Percentiles rank a stretch among this genome's conserved stretches.
These are phyloP conservation scores for Aspergillus neotritici DNA, from an alignment of 2,329 filamentous ascomycete genomes.

Conservation along the genomic window DNA sequence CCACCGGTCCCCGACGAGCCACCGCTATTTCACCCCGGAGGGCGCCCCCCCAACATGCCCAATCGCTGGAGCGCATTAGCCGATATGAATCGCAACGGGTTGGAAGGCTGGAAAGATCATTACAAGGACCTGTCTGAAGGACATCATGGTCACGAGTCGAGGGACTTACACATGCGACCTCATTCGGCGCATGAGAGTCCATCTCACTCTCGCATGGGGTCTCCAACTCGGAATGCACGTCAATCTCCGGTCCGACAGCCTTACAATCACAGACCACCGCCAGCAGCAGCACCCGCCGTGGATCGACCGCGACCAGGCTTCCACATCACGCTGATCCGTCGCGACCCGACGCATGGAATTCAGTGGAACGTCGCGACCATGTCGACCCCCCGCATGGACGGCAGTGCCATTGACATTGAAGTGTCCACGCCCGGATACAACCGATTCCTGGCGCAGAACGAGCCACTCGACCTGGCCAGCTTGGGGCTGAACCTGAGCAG, in stretches of 20 bases:
- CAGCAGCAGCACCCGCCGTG: no score
- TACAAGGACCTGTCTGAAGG: slow-evolving; percentile 18
- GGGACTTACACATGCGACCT: slow-evolving; percentile 21
- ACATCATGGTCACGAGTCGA: slow-evolving; percentile 28
- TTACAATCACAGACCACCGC: slow-evolving; percentile 4
- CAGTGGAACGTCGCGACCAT: slow-evolving; percentile 74
- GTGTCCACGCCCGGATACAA: slow-evolving; percentile 56
- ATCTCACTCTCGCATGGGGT: slow-evolving; percentile 14
- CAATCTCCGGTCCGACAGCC: slow-evolving; percentile 22
- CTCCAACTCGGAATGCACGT: slow-evolving; percentile 22
- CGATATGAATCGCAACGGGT: slow-evolving; percentile 16
- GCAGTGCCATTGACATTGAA: slow-evolving; percentile 46
- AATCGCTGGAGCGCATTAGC: slow-evolving; percentile 29
- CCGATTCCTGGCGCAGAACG: slow-evolving; percentile 46
- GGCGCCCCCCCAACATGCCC: slow-evolving; percentile 11
- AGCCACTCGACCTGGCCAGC: slow-evolving; percentile 30
- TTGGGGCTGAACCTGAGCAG: slow-evolving; percentile 22
- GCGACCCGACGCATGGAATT: slow-evolving; percentile 60
- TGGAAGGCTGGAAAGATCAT: slow-evolving; percentile 21
- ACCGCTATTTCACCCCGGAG: slow-evolving; percentile 3
- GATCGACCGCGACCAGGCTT: slow-evolving; percentile 25
- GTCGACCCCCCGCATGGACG: slow-evolving; percentile 34
- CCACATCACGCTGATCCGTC: slow-evolving; percentile 60
- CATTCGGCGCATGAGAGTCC: slow-evolving; percentile 16
- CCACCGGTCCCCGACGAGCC: slow-evolving; percentile 25